Base-by-base conservation (phyloP, 495 filamentous ascomycete genomes). In the Xanthoparmelia taractica region DNA sequence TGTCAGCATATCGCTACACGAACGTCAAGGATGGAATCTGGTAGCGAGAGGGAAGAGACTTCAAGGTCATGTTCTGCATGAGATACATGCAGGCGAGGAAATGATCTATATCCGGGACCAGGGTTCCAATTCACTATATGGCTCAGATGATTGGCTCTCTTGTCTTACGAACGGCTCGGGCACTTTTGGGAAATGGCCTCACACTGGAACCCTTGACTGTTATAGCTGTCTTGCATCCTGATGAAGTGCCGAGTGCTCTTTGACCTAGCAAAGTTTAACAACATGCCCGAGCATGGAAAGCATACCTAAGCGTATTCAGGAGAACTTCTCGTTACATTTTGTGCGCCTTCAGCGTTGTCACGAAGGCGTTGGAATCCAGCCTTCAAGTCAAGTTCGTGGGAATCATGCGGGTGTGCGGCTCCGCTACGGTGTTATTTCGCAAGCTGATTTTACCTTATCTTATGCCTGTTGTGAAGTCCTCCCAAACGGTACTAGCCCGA, bases 341-440 rank as follows among this genome's bases (percentile, higher is more conserved):
- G n/a, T 50, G 5, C 13, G 47, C 25, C 25, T 50, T 25, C 11
- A 27, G 47, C 47, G 47, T 11, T 29, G 47, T 50, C 12, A 25
- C 25, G 12, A 12, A 50, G 23, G 12, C 47, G 25, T 50, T 29
- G 47, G 13, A 13, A 15, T 50, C 12, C 25, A 29, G 25, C 3
- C 4, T 27, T 50, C 47, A 27, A 25, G 45, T 48, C 45, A 50
- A 50, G 50, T 8, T 54, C 15, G 29, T 54, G 18, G 27, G 50
- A 29, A 54, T 54, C 27, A 31, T 55, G 60, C 60, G 60, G 60
- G 29, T 63, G 50, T 57, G 60, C 50, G 60, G 50, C 34, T 45
- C 50, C 17, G 25, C 13, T 34, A 10, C 17, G 15, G 15, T 54
- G 29, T 45, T 54, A 4, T 25, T 57, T 45, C 18, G 38, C 50